phyloP scores from a whole-genome alignment of 202 grass and related monocot genomes.

The Dendrocalamus latiflorus region DNA sequence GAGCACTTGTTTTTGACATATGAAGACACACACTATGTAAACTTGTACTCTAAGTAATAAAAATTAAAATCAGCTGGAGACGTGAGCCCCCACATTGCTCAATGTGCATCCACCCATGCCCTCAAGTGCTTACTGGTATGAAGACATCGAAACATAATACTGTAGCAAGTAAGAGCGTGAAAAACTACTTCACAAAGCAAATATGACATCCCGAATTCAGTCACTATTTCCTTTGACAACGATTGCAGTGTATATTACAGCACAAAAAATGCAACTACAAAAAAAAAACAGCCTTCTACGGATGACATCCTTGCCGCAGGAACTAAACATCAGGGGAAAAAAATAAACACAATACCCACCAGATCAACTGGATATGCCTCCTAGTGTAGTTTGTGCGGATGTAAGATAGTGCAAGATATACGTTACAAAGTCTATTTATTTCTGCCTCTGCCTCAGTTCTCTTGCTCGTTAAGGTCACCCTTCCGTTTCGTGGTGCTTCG shows the following conservation, averaged over 20 bases:
- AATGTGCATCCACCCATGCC: too few species aligned
- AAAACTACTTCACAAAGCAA: neutral
- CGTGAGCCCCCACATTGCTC: too few species aligned
- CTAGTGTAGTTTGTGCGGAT: conserved; percentile 18
- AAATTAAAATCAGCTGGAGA: too few species aligned
- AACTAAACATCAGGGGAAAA: conserved; percentile 24
- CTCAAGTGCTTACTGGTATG: neutral
- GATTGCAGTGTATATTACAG: conserved; percentile 31
- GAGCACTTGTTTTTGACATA: too few species aligned
- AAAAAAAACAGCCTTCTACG: neutral
- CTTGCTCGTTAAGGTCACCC: conserved; percentile 31
- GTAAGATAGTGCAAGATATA: conserved; percentile 40
- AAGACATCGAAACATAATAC: neutral
- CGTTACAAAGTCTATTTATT: conserved; percentile 25
- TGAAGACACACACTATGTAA: too few species aligned
- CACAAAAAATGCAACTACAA: conserved; percentile 30
- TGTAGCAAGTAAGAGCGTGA: neutral
- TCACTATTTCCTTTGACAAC: neutral
- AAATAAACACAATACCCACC: conserved; percentile 21
- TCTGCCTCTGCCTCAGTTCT: conserved; percentile 41
- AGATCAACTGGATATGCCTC: conserved; percentile 25
- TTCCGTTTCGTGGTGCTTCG: conserved; percentile 69
- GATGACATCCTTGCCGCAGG: conserved; percentile 9
- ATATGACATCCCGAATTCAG: neutral
- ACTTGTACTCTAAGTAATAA: too few species aligned